A percentile compares a stretch with the other conserved stretches of the same genome.
These are phyloP conservation scores for Yarrowia galli DNA, from an alignment of 1,139 yeast species.

Conservation along the genomic window DNA sequence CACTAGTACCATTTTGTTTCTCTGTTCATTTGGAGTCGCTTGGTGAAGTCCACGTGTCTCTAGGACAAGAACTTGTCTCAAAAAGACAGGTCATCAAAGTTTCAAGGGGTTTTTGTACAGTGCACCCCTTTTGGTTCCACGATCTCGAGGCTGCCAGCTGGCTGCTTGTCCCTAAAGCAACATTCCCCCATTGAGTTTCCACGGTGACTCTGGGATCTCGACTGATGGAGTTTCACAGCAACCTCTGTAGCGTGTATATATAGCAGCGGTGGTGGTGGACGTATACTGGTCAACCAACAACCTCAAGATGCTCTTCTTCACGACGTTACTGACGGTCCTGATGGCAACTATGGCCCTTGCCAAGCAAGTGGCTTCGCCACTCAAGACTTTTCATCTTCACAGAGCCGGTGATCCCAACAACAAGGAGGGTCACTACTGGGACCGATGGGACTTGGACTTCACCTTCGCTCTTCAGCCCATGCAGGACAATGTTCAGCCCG, in stretches of 20 bases:
- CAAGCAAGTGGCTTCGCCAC: slow-evolving; percentile 31
- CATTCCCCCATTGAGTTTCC: slow-evolving; percentile 14
- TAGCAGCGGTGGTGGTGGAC: neutral
- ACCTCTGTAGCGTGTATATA: neutral
- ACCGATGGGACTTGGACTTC: slow-evolving; percentile 25
- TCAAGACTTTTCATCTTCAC: slow-evolving; percentile 17
- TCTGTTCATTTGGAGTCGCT: neutral
- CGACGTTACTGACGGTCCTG: slow-evolving; percentile 12
- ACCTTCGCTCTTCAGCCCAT: slow-evolving; percentile 11
- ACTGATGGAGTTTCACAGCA: slow-evolving; percentile 3
- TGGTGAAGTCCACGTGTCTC: neutral
- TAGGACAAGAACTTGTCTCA: neutral
- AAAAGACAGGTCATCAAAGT: neutral
- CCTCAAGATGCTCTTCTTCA: slow-evolving; percentile 1
- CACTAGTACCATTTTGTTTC: neutral
- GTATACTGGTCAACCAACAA: neutral
- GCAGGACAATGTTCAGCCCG: slow-evolving; percentile 28
- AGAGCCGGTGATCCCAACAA: neutral
- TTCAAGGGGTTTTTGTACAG: neutral
- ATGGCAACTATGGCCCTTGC: slow-evolving; percentile 33
- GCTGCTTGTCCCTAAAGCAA: slow-evolving; percentile 2
- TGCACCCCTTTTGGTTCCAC: neutral
- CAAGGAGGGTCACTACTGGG: slow-evolving; percentile 32
- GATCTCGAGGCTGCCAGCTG: neutral
- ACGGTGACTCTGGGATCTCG: neutral